Base-by-base conservation (phyloP, 2,329 filamentous ascomycete genomes). In the Fusarium nanum region DNA sequence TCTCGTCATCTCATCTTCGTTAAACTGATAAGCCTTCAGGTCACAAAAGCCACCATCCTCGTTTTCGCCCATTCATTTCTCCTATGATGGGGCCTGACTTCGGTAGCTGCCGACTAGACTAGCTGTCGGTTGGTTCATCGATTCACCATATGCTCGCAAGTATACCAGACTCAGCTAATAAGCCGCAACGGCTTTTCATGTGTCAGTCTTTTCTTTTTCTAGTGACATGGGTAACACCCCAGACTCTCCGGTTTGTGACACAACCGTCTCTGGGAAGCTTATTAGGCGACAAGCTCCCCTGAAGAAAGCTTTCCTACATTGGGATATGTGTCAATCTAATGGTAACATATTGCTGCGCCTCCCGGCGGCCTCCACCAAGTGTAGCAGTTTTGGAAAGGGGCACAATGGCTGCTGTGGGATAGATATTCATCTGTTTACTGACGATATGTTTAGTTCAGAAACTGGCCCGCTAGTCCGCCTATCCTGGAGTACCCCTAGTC, bases 101-200 rank as follows among this genome's bases (percentile, higher is more conserved):
- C 73, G 73, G 73, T 54, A 75, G 66, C 65, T 72, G 68, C 73
- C 73, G 73, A 72, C 56, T 62, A 67, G 73, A 72, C 56, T 62
- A 67, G 56, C 60, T 68, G 58, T 68, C 64, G 59, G 66, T 65
- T 65, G 42, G 40, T 46, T 68, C 53, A 64, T 62, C 61, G 63
- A 64, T 67, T 69, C 58, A 62, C 55, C 57, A 49, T 60, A 57
- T 59, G 55, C 50, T 50, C 56, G 46, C 53, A 61, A 59, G 61
- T 48, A 63, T 57, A 62, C 67, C 58, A 52, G 60, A 54, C 58
- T 57, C 56, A 68, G 49, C 55, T 68, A 60, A 49, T 63, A 50
- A 64, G 59, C 66, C 60, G 59, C 59, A 66, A 54, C 56, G 46
- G 59, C 58, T 49, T 52, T 67, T 41, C 65, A 53, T 58, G 60